Evolutionary conservation across 371 early-diverging fungal genomes (phyloP).

Genomic region (Apophysomyces trapeziformis): DNA sequence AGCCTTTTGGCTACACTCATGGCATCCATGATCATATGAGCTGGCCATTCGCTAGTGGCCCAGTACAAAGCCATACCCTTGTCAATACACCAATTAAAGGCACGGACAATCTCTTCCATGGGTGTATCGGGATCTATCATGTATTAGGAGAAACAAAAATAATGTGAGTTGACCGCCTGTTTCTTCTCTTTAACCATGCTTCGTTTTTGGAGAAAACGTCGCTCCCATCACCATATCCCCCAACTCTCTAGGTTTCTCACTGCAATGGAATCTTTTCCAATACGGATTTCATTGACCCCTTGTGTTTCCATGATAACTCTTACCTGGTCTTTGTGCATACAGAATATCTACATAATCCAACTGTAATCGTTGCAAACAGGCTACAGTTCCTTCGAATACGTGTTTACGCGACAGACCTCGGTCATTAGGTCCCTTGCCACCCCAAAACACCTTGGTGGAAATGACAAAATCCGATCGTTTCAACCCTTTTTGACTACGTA

Average conservation of each 20-base stretch:
- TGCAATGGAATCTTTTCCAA: no score
- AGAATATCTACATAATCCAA: slow-evolving; percentile 84
- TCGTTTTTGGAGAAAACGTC: no score
- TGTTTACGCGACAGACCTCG: slow-evolving; percentile 86
- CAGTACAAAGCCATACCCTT: slow-evolving; percentile 86
- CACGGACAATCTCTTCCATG: slow-evolving; percentile 88
- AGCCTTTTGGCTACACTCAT: slow-evolving; percentile 70
- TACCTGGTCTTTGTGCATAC: slow-evolving; percentile 84
- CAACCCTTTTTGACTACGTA: slow-evolving; percentile 66
- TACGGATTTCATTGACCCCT: not conserved
- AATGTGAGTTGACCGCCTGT: not conserved
- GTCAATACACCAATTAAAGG: slow-evolving; percentile 85
- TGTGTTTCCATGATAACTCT: not conserved
- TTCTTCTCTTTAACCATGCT: not conserved
- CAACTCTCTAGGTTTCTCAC: no score
- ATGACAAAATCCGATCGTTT: slow-evolving; percentile 78
- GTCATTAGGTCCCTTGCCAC: slow-evolving; percentile 81
- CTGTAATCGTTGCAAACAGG: slow-evolving; percentile 74
- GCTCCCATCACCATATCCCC: no score
- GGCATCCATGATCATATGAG: slow-evolving; percentile 81
- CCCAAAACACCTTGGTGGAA: slow-evolving; percentile 88
- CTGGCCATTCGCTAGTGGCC: slow-evolving; percentile 89
- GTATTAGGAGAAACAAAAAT: not conserved
- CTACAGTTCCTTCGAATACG: slow-evolving; percentile 82
- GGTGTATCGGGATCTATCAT: slow-evolving; percentile 58